Conservation (phyloP, 2,329 filamentous ascomycete genomes). For the Ceratocystis papillata region DNA sequence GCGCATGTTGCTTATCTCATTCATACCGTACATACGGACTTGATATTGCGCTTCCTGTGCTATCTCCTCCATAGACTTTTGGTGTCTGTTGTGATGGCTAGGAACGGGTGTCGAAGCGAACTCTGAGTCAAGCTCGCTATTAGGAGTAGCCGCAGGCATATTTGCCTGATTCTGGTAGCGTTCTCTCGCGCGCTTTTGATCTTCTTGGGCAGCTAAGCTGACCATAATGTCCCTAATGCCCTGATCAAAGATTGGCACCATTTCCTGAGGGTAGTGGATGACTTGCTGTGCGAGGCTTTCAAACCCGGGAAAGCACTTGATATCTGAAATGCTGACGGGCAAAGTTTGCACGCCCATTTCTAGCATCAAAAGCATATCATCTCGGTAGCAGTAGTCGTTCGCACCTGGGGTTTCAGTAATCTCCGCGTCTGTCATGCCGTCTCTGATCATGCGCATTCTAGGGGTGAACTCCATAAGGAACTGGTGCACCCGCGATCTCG, state of each 20-base stretch:
- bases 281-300: constrained; percentile 92
- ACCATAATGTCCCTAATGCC: constrained; percentile 87
- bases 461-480: constrained; percentile 85
- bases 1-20: constrained; percentile 78
- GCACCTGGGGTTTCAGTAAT: constrained; percentile 58
- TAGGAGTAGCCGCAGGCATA: constrained; percentile 31
- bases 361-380: constrained; percentile 82
- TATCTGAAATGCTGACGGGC: constrained; percentile 77
- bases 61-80: constrained; percentile 62
- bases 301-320: constrained; percentile 87
- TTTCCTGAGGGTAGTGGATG: constrained; percentile 88
- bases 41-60: constrained; percentile 72
- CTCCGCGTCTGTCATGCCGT: constrained; percentile 70
- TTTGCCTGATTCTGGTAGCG: constrained; percentile 45
- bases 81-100: constrained; percentile 35
- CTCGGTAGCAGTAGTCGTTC: constrained; percentile 70
- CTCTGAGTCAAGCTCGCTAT: constrained; percentile 40
- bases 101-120: constrained; percentile 30
- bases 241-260: constrained; percentile 94
- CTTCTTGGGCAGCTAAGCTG: constrained; percentile 72
- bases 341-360: constrained; percentile 72
- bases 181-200: constrained; percentile 39
- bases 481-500: constrained; percentile 58
- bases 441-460: constrained; percentile 87
- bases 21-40: constrained; percentile 79